Base-by-base conservation (phyloP, 176 grass and related monocot species). In the Hyparrhenia diplandra region DNA sequence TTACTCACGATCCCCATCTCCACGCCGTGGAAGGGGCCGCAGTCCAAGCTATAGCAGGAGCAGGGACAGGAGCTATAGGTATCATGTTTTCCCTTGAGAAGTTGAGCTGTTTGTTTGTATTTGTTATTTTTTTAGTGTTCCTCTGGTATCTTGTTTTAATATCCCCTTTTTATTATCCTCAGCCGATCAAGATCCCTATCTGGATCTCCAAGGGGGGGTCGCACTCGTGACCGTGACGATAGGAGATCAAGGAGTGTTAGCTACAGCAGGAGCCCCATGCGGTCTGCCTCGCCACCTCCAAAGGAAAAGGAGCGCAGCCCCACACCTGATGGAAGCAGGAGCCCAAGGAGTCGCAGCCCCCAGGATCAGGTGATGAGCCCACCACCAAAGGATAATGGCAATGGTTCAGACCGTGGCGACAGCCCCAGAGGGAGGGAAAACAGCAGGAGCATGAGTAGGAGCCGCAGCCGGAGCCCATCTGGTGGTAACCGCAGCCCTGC, bases 41-140 rank as follows among this genome's bases (percentile, higher is more conserved):
- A 91, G 90, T 81, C 82, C 69, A 51, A 99, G 96, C 64, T 93
- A 93, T 77, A 99, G 95, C 75, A 83, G 90, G 39, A 97, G 87
- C 23, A 4, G 74, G 20, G 83, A 89, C 73, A 80, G 76, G 13
- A 94, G 92, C 72, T 98, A 98, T 68, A 98, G 95, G 95, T 98
- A 79, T 21, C 1, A 24, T 58, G 2, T 14, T 30, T 13, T 18
- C 13, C 30, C 2, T 13, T 8, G 7, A 27, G 11, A 12, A 70
- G 24, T 13, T 13, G 7, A 36, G 8, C 17, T 71, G 31, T 64
- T 46, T 37, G 5, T n/a, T 21, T 21, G 23, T 21, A 7, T 60
- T 46, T 0, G 17, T 34, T 55, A 1, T 41, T 27, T 58, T 11
- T 7, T 47, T 57, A 1, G 0, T 57, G 5, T 40, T 35, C 1